These are phyloP conservation scores for Talaromyces liani DNA, from an alignment of 495 filamentous ascomycete species.

Conservation along the genomic window DNA sequence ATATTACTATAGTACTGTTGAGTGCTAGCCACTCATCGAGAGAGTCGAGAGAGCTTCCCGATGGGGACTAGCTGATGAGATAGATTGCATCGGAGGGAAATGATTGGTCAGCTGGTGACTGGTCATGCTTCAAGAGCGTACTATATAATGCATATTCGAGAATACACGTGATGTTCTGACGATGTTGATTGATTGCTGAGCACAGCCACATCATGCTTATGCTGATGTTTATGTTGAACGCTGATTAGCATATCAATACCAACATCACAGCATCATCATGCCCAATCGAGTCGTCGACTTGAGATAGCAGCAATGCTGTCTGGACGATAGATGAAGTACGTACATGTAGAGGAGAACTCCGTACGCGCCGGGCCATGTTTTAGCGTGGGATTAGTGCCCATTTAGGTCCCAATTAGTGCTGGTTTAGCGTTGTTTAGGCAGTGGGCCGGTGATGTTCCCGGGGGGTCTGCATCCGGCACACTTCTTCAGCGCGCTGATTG, in stretches of 20 bases:
- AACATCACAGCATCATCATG: not conserved
- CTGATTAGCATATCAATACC: not conserved
- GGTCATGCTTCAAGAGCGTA: not conserved
- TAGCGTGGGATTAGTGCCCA: slow-evolving; percentile 1
- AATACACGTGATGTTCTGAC: not conserved
- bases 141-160: no score
- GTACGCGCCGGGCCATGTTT: slow-evolving; percentile 10
- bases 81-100: not conserved
- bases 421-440: not conserved
- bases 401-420: no score
- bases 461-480: slow-evolving; percentile 4
- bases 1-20: not conserved
- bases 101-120: not conserved
- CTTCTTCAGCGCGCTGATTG: slow-evolving; percentile 9
- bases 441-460: slow-evolving; percentile 5
- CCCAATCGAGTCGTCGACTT: not conserved
- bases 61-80: not conserved
- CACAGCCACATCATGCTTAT: not conserved
- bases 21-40: not conserved
- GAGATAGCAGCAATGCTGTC: not conserved
- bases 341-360: not conserved
- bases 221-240: not conserved
- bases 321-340: not conserved
- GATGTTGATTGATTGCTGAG: not conserved
- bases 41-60: not conserved